A percentile compares a stretch with the other conserved stretches of the same genome.
Conservation (phyloP, 108 stramenopile species). For the Conticribra weissflogii region DNA sequence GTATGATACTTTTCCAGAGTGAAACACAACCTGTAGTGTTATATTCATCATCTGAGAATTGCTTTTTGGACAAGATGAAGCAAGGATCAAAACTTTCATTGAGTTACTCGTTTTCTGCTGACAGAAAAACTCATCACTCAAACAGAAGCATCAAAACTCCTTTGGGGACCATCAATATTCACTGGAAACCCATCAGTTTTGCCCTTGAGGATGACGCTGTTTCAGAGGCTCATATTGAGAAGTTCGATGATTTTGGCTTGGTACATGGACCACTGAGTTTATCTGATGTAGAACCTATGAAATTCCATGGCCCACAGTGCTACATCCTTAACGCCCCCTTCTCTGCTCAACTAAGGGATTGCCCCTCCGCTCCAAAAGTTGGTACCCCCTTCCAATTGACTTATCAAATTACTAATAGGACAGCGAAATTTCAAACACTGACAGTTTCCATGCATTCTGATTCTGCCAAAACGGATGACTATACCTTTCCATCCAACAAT, state of each 20-base stretch:
- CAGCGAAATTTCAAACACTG: conserved; percentile 63
- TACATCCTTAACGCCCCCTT: conserved; percentile 75
- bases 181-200: conserved; percentile 66
- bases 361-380: conserved; percentile 57
- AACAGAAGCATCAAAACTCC: conserved; percentile 39
- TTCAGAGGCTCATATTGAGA: conserved; percentile 1
- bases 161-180: conserved; percentile 63
- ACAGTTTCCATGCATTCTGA: conserved; percentile 49
- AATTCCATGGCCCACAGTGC: conserved; percentile 70
- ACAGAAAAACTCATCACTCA: conserved; percentile 28
- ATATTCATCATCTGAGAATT: conserved; percentile 21
- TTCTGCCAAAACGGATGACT: conserved; percentile 7
- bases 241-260: conserved; percentile 34
- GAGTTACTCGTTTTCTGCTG: conserved; percentile 48
- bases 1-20: not conserved
- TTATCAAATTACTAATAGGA: conserved; percentile 69
- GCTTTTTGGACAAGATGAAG: conserved; percentile 15
- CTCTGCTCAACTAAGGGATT: conserved; percentile 43
- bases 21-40: conserved; percentile 26
- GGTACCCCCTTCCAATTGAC: conserved; percentile 67
- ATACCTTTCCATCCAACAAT: conserved; percentile 1
- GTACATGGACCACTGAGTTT: conserved; percentile 74
- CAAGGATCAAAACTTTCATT: conserved; percentile 60
- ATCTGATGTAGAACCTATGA: conserved; percentile 37
- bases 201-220: conserved; percentile 32